Conservation (phyloP, 371 early-diverging fungal genomes). For the Entomophthora muscae region DNA sequence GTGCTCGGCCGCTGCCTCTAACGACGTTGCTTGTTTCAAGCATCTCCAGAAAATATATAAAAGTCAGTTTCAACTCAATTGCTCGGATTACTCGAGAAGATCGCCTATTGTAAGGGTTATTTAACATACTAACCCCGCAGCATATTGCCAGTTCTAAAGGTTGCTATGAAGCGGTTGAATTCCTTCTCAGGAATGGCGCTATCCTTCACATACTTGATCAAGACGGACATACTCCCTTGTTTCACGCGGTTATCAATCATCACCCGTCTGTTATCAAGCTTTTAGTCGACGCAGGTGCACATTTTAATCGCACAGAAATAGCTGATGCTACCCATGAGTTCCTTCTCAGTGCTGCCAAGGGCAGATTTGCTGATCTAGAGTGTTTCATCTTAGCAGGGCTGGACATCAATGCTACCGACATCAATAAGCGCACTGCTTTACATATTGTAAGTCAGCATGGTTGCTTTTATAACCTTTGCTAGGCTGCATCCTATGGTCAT, state of each 20-base stretch:
- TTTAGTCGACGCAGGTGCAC: slow-evolving; percentile 70
- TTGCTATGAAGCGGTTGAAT: slow-evolving; percentile 44
- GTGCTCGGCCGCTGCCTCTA: slow-evolving; percentile 73
- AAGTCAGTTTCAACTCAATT: slow-evolving; percentile 32
- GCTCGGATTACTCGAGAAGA: slow-evolving; percentile 75
- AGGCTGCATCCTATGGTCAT: slow-evolving; percentile 28
- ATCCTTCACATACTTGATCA: slow-evolving; percentile 84
- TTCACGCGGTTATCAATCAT: slow-evolving; percentile 49
- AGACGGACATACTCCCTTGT: slow-evolving; percentile 76
- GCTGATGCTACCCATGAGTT: slow-evolving; percentile 28
- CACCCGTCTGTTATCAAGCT: slow-evolving; percentile 38
- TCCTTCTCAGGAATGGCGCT: slow-evolving; percentile 66
- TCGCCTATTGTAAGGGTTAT: slow-evolving; percentile 29
- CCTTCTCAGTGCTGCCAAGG: slow-evolving; percentile 15
- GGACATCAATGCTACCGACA: slow-evolving; percentile 25
- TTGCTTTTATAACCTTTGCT: neutral
- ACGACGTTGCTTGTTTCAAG: slow-evolving; percentile 60
- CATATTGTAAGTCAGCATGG: slow-evolving; percentile 23
- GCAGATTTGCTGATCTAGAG: slow-evolving; percentile 27
- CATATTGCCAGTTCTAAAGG: slow-evolving; percentile 78
- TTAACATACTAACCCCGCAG: neutral
- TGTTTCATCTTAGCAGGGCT: slow-evolving; percentile 33
- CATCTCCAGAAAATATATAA: slow-evolving; percentile 28
- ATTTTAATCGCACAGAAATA: slow-evolving; percentile 63
- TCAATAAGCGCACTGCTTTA: slow-evolving; percentile 36